A percentile compares a stretch with the other conserved stretches of the same genome.
phyloP scores from a whole-genome alignment of 176 grass and related monocot species.

The Puya raimondii region DNA sequence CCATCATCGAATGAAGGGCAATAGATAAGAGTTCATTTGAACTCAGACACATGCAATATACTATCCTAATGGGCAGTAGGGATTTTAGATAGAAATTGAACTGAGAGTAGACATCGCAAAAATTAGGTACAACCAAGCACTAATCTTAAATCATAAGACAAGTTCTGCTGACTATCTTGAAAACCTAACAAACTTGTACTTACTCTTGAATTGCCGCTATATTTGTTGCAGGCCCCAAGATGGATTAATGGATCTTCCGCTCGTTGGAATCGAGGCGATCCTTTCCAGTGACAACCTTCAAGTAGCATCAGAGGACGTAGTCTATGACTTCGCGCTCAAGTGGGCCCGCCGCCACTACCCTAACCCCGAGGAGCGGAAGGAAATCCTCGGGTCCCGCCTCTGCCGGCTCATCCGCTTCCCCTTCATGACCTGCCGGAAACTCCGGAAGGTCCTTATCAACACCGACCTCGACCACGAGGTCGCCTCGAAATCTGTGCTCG shows the following conservation, averaged over 20 bases:
- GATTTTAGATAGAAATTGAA: too few relatives aligned
- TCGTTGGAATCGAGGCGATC: conserved; percentile 13
- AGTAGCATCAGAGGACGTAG: conserved; percentile 11
- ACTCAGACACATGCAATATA: too few relatives aligned
- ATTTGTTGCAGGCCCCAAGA: conserved; percentile 5
- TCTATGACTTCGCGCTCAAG: conserved; percentile 20
- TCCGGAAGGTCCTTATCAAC: conserved; percentile 3
- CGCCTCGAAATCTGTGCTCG: conserved; percentile 7
- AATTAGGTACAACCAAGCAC: too few relatives aligned
- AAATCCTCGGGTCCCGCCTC: conserved; percentile 8
- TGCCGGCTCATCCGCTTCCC: conserved; percentile 9
- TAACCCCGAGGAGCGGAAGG: background rate
- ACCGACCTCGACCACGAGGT: conserved; percentile 9
- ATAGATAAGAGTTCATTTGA: too few relatives aligned
- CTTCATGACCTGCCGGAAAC: conserved; percentile 14
- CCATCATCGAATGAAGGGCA: too few relatives aligned
- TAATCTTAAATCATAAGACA: too few relatives aligned
- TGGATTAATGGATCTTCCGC: conserved; percentile 8
- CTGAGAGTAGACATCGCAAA: too few relatives aligned
- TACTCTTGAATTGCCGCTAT: too few relatives aligned
- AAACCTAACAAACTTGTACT: too few relatives aligned
- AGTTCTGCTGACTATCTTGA: too few relatives aligned
- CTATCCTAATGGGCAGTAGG: too few relatives aligned
- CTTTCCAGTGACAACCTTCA: conserved; percentile 26
- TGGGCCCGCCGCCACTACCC: conserved; percentile 11